Evolutionary conservation across 805 yeast species (phyloP), one percentile per base, ranked within the genome.

Genomic region (Lipomyces anomalus): DNA sequence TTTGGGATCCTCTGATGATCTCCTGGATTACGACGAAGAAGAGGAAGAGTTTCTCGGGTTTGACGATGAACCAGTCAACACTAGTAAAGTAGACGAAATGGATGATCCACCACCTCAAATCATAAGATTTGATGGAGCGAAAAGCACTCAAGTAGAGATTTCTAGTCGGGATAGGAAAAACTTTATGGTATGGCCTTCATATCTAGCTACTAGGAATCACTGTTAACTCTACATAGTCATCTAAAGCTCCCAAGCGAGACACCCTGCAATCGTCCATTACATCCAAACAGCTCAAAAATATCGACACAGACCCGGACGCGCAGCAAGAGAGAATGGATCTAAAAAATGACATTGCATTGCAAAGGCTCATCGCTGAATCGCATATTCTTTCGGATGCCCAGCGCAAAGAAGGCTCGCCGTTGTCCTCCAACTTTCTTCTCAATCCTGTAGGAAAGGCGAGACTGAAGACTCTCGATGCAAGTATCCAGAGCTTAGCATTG

Each of bases 301-400:
- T 56, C 2, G 55, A 61, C 40, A 50, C 42, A 22, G 24, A 39
- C 21, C 45, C 29, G n/a, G 44, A 46, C 33, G 46, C 44, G 18
- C 40, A 40, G 35, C 73, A 71, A 9, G 71, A 69, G 6, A 59
- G 61, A 24, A 71, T 75, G 22, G 75, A 82, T 53, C 60, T 81
- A 46, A 75, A 78, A 44, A 80, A 83, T 58, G 90, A 82, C 59
- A 56, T 82, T 26, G 84, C 78, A 45, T 69, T 83, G 35, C 87
- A 83, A 56, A 64, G 89, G 40, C 68, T 83, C 20, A 67, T 83
- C 24, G 70, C 70, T 47, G 90, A 83, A 60, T 80, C 88, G 1
- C 88, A 82, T 57, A 80, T 84, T 36, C 66, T 69, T 21, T 58
- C 64, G 2, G 67, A 64, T 37, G 63, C 64, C 17, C 33, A 52